Evolutionary conservation across 768 basidiomycete genomes (phyloP).

Genomic region (Suillus placidus): DNA sequence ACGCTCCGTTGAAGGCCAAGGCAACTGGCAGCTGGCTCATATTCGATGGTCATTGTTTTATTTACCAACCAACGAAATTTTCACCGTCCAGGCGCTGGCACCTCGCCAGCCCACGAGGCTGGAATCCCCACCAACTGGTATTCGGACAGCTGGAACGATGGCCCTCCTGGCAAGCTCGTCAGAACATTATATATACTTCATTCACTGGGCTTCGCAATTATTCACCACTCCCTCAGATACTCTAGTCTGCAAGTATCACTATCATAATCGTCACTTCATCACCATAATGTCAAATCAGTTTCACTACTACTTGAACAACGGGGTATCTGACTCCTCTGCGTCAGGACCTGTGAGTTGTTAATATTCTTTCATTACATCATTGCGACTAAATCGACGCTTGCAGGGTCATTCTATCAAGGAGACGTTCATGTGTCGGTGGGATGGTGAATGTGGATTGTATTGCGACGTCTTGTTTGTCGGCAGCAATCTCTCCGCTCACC

Average conservation of each 20-base stretch:
- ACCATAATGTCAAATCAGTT: not conserved
- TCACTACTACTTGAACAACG: fast-evolving
- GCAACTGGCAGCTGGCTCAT: not conserved
- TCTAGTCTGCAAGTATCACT: not conserved
- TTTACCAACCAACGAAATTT: not conserved
- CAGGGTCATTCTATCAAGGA: not conserved
- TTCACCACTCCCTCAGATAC: not conserved
- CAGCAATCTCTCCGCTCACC: not conserved
- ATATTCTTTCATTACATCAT: not conserved
- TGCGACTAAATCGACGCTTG: not conserved
- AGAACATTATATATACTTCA: not conserved
- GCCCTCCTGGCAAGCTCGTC: not conserved
- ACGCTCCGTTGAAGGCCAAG: not conserved
- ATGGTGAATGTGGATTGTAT: too few relatives aligned
- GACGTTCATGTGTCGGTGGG: not conserved
- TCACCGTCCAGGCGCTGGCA: not conserved
- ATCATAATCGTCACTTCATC: not conserved
- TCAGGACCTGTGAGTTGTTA: not conserved
- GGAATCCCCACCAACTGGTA: not conserved
- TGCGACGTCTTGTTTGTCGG: not conserved
- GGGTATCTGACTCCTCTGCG: not conserved
- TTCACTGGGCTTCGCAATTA: not conserved
- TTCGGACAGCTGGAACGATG: not conserved
- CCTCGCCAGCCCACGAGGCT: not conserved
- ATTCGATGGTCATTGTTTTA: not conserved